Conservation (phyloP, 257 asterid genomes). For the Salvia splendens region DNA sequence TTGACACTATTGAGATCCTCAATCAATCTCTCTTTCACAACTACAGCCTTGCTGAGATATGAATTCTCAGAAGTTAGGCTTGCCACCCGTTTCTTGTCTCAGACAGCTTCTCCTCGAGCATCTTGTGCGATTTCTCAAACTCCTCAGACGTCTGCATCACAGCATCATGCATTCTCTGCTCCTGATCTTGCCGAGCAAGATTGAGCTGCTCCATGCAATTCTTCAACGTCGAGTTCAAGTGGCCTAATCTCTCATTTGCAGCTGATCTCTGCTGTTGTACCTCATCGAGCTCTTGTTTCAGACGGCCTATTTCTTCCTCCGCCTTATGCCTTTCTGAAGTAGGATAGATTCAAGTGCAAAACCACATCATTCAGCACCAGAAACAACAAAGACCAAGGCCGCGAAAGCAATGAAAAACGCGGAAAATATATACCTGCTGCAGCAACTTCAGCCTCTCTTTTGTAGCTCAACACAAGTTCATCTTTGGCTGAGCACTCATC, state of each 20-base stretch:
- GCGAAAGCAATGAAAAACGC: neutral
- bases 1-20: slow-evolving; percentile 52
- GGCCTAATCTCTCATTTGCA: slow-evolving; percentile 54
- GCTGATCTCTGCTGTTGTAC: slow-evolving; percentile 40
- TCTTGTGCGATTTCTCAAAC: slow-evolving; percentile 45
- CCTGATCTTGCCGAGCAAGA: slow-evolving; percentile 50
- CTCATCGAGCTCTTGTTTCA: slow-evolving; percentile 54
- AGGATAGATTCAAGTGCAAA: neutral
- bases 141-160: slow-evolving; percentile 46
- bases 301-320: slow-evolving; percentile 46
- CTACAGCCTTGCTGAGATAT: slow-evolving; percentile 57
- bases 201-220: slow-evolving; percentile 65
- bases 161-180: slow-evolving; percentile 49
- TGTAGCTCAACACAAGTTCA: slow-evolving; percentile 40
- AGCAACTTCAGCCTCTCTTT: slow-evolving; percentile 49
- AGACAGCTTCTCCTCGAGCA: slow-evolving; percentile 41
- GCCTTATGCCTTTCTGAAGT: slow-evolving; percentile 60
- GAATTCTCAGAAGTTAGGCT: slow-evolving; percentile 60
- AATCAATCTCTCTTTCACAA: slow-evolving; percentile 57
- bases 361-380: neutral
- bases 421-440: slow-evolving; percentile 45
- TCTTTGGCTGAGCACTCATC: slow-evolving; percentile 67
- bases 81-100: slow-evolving; percentile 33
- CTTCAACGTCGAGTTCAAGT: slow-evolving; percentile 61
- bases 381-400: neutral